Evolutionary conservation across 495 filamentous ascomycete genomes (phyloP), one percentile per base, ranked within the genome.

Genomic region (Cenococcum geophilum): DNA sequence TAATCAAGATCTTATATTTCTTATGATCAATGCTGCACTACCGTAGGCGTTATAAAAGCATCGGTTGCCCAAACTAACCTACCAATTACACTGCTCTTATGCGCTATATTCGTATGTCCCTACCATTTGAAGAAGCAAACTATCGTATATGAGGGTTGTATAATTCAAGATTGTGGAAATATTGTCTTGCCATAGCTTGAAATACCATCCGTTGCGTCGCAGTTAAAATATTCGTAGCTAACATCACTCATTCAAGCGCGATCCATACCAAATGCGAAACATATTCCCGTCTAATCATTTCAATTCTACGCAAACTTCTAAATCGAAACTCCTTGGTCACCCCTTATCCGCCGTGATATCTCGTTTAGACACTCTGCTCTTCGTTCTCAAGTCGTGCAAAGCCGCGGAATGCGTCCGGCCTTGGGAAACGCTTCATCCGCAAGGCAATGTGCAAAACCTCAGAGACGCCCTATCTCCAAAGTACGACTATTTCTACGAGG

Each of bases 401-500:
- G 67, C 59, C 32, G 18, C 60, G 5, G 53, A 62, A 6, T 74
- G 72, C 59, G 69, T 62, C 8, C 57, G 62, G n/a, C 72, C 72
- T 0, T 74, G 72, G 72, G 23, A 61, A n/a, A 45, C 50, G 5
- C 54, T 74, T 18, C 71, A 72, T 55, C 69, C 72, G 11, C 50
- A 25, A 14, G 72, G 67, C n/a, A 59, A 67, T 32, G 72, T 74
- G 32, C 18, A 37, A 1, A 67, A 58, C 37, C 60, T 74, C 42
- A 47, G 63, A 16, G 63, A 71, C 63, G 77, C 80, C 21, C 73
- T 89, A 14, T 70, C 74, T 4, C 35, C 75, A 18, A 61, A 74
- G 10, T 86, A 78, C 61, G 82, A 89, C 64, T 40, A 64, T 0
- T 86, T 86, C 58, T 88, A 88, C 59, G 72, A 72, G 4, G n/a